Evolutionary conservation across 257 asterid genomes (phyloP), one percentile per base, ranked within the genome.

Genomic region (Nicotiana benthamiana): DNA sequence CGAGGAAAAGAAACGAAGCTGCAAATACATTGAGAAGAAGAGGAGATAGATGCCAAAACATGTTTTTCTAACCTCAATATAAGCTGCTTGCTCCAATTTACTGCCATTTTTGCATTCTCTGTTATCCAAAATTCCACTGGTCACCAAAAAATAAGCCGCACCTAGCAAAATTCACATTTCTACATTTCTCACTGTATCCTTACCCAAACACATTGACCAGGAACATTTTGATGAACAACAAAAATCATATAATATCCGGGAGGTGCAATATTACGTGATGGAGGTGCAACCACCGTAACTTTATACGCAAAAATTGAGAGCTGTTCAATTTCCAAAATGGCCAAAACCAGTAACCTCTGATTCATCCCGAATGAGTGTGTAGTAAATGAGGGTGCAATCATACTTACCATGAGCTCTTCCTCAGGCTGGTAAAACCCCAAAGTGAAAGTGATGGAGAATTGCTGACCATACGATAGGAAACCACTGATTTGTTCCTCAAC

Each of bases 161-260:
- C 22, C 74, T 20, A 78, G n/a, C 56, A 43, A 43, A 16, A 63
- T 70, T 27, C 65, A 64, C 36, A 9, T 65, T 17, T 32, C 34
- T 57, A 15, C n/a, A 0, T 16, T 57, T 26, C 2, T 84, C 81
- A 91, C 17, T 70, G 77, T 24, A 94, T 85, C 48, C 79, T 90
- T 27, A 91, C 76, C 97, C 98, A 93, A 51, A 89, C 85, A 28
- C 87, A 56, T 0, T 85, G 87, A 11, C 97, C 83, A 0, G 98
- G 97, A 27, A 92, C 83, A 3, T 94, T 91, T 60, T 76, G 89
- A 84, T 93, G 90, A 59, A 93, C 98, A 80, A 91, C 88, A 74
- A 93, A 95, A 89, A 92, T 57, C 95, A 93, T 86, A 80, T 92
- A 93, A 86, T 91, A 92, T 1, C 99, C 98, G 60, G 93, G 97